Base-by-base conservation (phyloP, 148 eudicot genomes). In the Oxyria digyna region DNA sequence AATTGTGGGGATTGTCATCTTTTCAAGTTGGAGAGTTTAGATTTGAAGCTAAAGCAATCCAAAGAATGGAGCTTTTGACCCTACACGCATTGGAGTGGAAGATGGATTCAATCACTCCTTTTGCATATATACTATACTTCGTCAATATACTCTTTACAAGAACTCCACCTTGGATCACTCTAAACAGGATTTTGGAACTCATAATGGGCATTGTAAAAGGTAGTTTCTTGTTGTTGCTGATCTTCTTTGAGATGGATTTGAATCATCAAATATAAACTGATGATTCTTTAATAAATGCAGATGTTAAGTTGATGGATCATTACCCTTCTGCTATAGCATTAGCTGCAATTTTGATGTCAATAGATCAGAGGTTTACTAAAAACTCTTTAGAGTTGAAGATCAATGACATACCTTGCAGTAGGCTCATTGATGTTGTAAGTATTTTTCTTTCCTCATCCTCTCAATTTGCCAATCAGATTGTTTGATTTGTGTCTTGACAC, bases 21-120 rank as follows among this genome's bases (percentile, higher is more conserved):
- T 78, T 72, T 42, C 74, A 37, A n/a, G n/a, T 69, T 42, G 83
- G 78, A 23, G 77, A 78, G 3, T 74, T 64, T 50, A 72, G 41
- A 10, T 86, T 81, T 35, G 78, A 78, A 67, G 59, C 72, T 57
- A 68, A 71, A 52, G 74, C 78, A 52, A 73, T 86, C 24, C 82
- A 71, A 74, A 83, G 81, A 71, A 86, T 86, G 91, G 91, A 86
- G 80, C 73, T 83, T 72, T 42, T 80, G 29, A 84, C 84, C 0
- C 62, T 86, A 72, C 67, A 66, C 69, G 75, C 84, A 62, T 73
- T 86, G 82, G 84, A 81, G n/a, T 86, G 91, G 91, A 81, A 75
- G 43, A 80, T 84, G 85, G 42, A 67, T 31, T 72, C 73, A 67
- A 41, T 83, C 32, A 81, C 84, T 49, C 87, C 87, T 6, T 84